phyloP scores from a whole-genome alignment of 1,284 basidiomycete genomes.

The Entoloma clypeatum region DNA sequence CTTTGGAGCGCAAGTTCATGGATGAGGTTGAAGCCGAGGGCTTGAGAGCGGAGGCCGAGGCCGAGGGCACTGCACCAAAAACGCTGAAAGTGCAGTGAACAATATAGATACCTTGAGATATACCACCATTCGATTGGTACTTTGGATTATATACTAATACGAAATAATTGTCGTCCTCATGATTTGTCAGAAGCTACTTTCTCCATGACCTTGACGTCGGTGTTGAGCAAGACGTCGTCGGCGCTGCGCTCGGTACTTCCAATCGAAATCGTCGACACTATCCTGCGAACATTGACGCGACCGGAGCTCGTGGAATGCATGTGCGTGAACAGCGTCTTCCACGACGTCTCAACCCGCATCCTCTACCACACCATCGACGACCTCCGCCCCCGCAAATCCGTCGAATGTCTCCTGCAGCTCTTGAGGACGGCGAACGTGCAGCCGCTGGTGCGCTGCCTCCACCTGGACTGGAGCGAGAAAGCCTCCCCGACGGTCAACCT shows the following conservation, averaged over 20 bases:
- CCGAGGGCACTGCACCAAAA: constrained; percentile 9
- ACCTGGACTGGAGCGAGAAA: constrained; percentile 35
- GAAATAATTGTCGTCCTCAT: background rate
- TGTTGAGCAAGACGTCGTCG: constrained; percentile 1
- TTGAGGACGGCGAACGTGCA: constrained; percentile 31
- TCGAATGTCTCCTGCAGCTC: constrained; percentile 41
- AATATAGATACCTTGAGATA: constrained; percentile 1
- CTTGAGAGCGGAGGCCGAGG: constrained; percentile 10
- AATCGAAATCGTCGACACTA: constrained; percentile 46
- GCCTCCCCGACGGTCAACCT: constrained; percentile 38
- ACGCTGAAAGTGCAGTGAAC: constrained; percentile 12
- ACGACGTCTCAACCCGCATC: constrained; percentile 36
- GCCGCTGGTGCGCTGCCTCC: constrained; percentile 40
- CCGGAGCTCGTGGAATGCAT: constrained; percentile 25
- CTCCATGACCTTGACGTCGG: background rate
- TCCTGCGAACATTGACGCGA: constrained; percentile 34
- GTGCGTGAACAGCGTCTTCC: constrained; percentile 34
- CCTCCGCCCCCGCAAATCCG: constrained; percentile 27
- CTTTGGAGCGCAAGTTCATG: constrained; percentile 56
- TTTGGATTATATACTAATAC: background rate
- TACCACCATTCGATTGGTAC: constrained; percentile 1
- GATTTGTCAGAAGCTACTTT: background rate
- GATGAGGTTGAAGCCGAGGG: constrained; percentile 72
- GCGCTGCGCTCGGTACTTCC: constrained; percentile 36
- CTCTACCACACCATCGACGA: constrained; percentile 46